Evolutionary conservation across 1,284 basidiomycete species (phyloP).

Genomic region (Sphagnurus paluster): DNA sequence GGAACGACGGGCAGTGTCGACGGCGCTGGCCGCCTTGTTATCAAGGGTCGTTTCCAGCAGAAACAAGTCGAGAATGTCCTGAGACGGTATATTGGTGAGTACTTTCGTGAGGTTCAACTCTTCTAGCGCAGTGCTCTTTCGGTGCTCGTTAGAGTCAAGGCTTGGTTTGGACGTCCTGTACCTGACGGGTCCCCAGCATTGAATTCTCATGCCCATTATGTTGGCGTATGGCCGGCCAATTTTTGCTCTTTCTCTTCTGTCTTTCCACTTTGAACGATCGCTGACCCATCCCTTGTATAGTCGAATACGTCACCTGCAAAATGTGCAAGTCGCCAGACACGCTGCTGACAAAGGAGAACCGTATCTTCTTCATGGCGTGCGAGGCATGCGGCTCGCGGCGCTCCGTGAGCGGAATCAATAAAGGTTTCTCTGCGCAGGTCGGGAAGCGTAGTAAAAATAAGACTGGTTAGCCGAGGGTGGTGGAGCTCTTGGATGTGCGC

Average conservation of each 20-base stretch:
- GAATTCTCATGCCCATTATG: conserved; percentile 11
- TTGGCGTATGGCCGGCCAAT: neutral
- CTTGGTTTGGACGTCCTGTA: no score
- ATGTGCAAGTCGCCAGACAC: conserved; percentile 99
- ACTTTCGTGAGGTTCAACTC: no score
- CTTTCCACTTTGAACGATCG: neutral
- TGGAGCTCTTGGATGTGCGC: neutral
- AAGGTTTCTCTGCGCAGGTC: conserved; percentile 97
- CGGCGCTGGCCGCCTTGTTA: conserved; percentile 90
- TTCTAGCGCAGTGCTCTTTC: no score
- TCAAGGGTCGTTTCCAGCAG: conserved; percentile 97
- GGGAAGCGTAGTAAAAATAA: conserved; percentile 62
- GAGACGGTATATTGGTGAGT: conserved; percentile 90
- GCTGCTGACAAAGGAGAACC: conserved; percentile 94
- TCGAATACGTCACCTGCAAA: conserved; percentile 99
- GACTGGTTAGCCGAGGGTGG: conserved; percentile 12
- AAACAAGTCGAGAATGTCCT: conserved; percentile 99
- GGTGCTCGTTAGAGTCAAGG: no score
- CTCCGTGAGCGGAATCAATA: conserved; percentile 96
- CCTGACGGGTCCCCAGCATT: no score
- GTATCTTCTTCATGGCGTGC: conserved; percentile 99
- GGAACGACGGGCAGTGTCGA: conserved; percentile 97
- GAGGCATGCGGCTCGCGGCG: conserved; percentile 91
- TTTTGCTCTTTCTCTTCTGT: neutral
- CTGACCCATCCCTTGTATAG: conserved; percentile 39